Evolutionary conservation across 2,329 filamentous ascomycete genomes (phyloP), one percentile per base, ranked within the genome.

Genomic region (Colletotrichum abscissum): DNA sequence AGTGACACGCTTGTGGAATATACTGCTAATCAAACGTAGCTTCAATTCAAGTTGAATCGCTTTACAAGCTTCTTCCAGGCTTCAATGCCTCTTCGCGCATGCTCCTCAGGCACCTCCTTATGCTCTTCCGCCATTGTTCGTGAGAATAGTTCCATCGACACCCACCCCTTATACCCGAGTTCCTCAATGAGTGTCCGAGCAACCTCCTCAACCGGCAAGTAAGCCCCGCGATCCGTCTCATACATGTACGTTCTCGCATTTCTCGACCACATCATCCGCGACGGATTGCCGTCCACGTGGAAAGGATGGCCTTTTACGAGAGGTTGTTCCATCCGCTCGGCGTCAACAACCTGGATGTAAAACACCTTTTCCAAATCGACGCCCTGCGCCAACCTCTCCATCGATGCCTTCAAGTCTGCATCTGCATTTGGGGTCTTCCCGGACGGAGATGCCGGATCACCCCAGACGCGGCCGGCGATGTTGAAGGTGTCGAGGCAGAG

Each of bases 401-500:
- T 80, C 0, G 91, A 92, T 1, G 83, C 82, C 8, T 81, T 78
- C 1, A 93, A 85, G 0, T 86, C 87, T 2, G 82, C 81, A 1
- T 92, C 89, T 7, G 89, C 92, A 71, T 89, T 85, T 0, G 81
- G 75, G 0, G 84, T 89, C 75, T 86, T 86, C 4, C 92, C 89
- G 0, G 84, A 84, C 0, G 83, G 75, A 0, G 86, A 81, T 0
- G 89, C 81, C 0, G 93, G 93, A 77, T 95, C 92, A 0, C 92
- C 93, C 76, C 90, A 95, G 69, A 94, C 88, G 2, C 90, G 83
- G 0, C 90, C 93, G 0, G 92, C 89, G 72, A 95, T 92, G 80
- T 95, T 94, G 83, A 94, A 95, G 0, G 91, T 94, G 81, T 95
- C 93, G n/a, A 95, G 85, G 78, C 92, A 95, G 46, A 95, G 84